phyloP scores from a whole-genome alignment of 176 grass and related monocot species.

The Triticum turgidum region DNA sequence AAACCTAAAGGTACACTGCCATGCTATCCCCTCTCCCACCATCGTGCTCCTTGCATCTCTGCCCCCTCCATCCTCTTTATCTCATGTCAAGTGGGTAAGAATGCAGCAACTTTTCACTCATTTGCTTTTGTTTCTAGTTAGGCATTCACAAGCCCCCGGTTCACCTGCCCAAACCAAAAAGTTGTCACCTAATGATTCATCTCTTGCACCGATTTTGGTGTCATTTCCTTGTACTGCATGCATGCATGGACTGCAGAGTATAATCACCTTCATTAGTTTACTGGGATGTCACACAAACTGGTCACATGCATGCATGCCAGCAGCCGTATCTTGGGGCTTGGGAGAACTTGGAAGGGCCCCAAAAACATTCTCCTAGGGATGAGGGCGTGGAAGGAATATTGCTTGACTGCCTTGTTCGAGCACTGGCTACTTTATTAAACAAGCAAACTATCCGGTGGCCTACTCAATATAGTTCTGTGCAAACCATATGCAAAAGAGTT shows the following conservation, averaged over 20 bases:
- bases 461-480: conserved; percentile 2
- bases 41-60: conserved; percentile 39
- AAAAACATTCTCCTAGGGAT: conserved; percentile 75
- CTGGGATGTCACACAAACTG: background rate
- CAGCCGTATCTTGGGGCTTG: conserved; percentile 4
- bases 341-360: background rate
- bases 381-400: conserved; percentile 38
- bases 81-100: conserved; percentile 47
- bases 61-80: background rate
- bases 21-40: conserved; percentile 19
- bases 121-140: conserved; percentile 44
- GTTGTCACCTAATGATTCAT: conserved; percentile 48
- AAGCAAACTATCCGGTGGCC: background rate
- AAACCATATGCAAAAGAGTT: background rate
- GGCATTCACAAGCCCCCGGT: conserved; percentile 38
- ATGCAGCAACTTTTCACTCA: conserved; percentile 33
- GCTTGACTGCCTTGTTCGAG: conserved; percentile 22
- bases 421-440: conserved; percentile 20
- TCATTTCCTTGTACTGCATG: conserved; percentile 35
- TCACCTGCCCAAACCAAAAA: conserved; percentile 59
- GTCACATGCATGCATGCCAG: conserved; percentile 28
- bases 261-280: conserved; percentile 17
- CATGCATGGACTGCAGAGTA: conserved; percentile 18
- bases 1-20: conserved; percentile 38
- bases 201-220: conserved; percentile 8